phyloP scores from a whole-genome alignment of 345 rosid species.

The Citrus glauca region DNA sequence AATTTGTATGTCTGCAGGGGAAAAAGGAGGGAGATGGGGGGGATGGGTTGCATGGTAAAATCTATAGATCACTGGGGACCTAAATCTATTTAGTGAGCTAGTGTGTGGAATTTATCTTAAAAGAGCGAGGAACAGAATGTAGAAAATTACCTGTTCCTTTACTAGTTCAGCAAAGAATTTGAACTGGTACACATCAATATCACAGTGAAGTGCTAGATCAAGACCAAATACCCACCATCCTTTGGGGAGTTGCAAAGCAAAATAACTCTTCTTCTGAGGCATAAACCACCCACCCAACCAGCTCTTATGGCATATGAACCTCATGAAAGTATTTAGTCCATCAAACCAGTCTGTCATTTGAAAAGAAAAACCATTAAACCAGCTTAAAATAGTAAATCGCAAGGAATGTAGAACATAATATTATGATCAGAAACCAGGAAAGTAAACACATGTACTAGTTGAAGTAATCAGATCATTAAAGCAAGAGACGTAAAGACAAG shows the following conservation, averaged over 20 bases:
- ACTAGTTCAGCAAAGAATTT: slow-evolving; percentile 84
- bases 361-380: background rate
- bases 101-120: background rate
- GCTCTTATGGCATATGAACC: slow-evolving; percentile 95
- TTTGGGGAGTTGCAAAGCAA: slow-evolving; percentile 90
- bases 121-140: slow-evolving; percentile 5
- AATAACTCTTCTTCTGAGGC: slow-evolving; percentile 99
- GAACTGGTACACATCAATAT: slow-evolving; percentile 98
- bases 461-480: slow-evolving; percentile 1
- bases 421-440: background rate
- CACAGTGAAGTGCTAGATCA: slow-evolving; percentile 96
- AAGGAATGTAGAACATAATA: background rate
- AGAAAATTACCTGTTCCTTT: slow-evolving; percentile 61
- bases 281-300: slow-evolving; percentile 99
- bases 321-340: slow-evolving; percentile 97
- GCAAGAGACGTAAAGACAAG: background rate
- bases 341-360: slow-evolving; percentile 85
- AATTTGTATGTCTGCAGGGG: background rate
- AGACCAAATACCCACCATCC: slow-evolving; percentile 99
- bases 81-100: background rate
- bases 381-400: background rate
- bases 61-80: background rate
- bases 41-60: background rate
- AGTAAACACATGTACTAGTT: background rate
- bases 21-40: background rate